phyloP scores from a whole-genome alignment of 2,329 filamentous ascomycete species.

The Hypoxylon sp. region DNA sequence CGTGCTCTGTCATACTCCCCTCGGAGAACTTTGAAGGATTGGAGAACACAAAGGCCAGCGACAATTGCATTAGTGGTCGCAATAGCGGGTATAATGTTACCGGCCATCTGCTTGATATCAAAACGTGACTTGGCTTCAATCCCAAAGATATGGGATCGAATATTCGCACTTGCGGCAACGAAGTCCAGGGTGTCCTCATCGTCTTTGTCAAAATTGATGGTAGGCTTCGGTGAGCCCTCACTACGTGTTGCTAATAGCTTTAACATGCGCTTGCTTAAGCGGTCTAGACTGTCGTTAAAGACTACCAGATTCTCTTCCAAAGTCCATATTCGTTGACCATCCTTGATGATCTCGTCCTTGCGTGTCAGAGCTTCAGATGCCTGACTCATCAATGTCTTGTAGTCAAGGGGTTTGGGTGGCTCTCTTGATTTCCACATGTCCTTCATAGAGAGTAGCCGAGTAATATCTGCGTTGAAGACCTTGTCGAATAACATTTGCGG shows the following conservation, averaged over 20 bases:
- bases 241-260: constrained; percentile 68
- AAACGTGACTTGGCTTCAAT: constrained; percentile 93
- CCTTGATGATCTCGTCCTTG: constrained; percentile 69
- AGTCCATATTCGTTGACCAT: constrained; percentile 86
- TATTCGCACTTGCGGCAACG: constrained; percentile 89
- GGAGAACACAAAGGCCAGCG: constrained; percentile 90
- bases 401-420: constrained; percentile 81
- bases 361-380: constrained; percentile 64
- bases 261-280: constrained; percentile 81
- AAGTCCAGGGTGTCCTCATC: constrained; percentile 96
- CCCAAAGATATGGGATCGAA: constrained; percentile 89
- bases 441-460: constrained; percentile 85
- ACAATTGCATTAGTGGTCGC: constrained; percentile 98
- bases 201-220: constrained; percentile 95
- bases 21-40: constrained; percentile 91
- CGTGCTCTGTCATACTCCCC: constrained; percentile 79
- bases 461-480: constrained; percentile 89
- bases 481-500: constrained; percentile 89
- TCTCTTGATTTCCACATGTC: constrained; percentile 95
- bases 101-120: constrained; percentile 98
- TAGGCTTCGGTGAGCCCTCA: constrained; percentile 67
- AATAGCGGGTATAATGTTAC: constrained; percentile 98
- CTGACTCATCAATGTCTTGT: constrained; percentile 71
- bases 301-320: constrained; percentile 86
- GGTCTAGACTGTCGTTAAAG: constrained; percentile 85